Evolutionary conservation across 2,329 filamentous ascomycete genomes (phyloP).

Genomic region (Pseudogymnoascus sp.): DNA sequence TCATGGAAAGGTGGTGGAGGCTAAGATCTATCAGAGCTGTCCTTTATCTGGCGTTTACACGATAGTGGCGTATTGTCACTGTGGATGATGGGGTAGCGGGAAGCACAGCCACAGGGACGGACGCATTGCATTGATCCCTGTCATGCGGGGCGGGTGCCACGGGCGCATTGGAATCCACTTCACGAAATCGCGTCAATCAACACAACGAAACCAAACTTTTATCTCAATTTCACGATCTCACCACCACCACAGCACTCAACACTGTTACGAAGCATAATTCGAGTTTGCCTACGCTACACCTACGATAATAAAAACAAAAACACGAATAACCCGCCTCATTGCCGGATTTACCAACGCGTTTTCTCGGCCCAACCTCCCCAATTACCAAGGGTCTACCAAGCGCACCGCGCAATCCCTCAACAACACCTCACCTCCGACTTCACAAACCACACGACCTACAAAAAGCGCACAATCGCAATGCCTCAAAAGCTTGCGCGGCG

Average conservation of each 20-base stretch:
- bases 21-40: background rate
- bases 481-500: background rate
- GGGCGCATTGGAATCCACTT: background rate
- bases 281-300: background rate
- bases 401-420: background rate
- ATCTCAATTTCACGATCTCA: background rate
- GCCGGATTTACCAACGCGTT: background rate
- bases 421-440: background rate
- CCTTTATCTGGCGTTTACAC: background rate
- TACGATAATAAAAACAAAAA: background rate
- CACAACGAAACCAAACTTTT: background rate
- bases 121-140: background rate
- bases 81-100: slow-evolving; percentile 4
- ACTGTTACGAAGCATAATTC: background rate
- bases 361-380: background rate
- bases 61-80: slow-evolving; percentile 1
- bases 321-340: background rate
- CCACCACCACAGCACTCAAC: background rate
- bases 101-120: slow-evolving; percentile 4
- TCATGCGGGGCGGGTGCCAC: background rate
- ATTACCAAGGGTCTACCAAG: background rate
- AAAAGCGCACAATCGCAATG: background rate
- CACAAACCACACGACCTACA: background rate
- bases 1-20: background rate
- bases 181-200: slow-evolving; percentile 5